phyloP scores from a whole-genome alignment of 169 alveolate species.

The Theileria luwenshuni region DNA sequence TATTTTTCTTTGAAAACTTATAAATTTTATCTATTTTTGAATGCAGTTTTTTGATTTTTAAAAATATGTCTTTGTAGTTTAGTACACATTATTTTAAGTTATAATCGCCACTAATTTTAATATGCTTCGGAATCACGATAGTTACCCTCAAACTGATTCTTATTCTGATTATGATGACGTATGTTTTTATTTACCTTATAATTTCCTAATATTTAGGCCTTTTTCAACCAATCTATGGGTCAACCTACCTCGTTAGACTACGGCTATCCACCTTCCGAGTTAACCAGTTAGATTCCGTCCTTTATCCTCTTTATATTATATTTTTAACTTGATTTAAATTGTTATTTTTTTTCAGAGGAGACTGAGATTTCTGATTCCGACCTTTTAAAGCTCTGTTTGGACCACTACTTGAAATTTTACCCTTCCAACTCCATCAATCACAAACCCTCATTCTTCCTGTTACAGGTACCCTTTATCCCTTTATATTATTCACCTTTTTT shows the following conservation, averaged over 20 bases:
- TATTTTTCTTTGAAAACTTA: background rate
- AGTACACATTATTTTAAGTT: background rate
- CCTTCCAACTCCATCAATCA: conserved; percentile 9
- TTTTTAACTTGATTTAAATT: background rate
- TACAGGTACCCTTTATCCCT: conserved; percentile 34
- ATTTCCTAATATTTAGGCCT: background rate
- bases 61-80: background rate
- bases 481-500: background rate
- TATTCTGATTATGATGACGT: conserved; percentile 21
- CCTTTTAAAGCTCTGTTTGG: conserved; percentile 9
- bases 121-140: background rate
- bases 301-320: background rate
- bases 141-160: background rate
- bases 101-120: background rate
- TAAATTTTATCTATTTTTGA: background rate
- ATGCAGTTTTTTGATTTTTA: background rate
- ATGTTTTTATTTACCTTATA: background rate
- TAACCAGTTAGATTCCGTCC: background rate
- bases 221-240: background rate
- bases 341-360: conserved; percentile 10
- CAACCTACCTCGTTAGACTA: background rate
- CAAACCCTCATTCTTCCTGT: conserved; percentile 30
- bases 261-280: background rate
- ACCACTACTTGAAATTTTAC: conserved; percentile 25
- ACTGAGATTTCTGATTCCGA: conserved; percentile 42